Evolutionary conservation across 2,329 filamentous ascomycete species (phyloP).

Genomic region (Thermoascus crustaceus): DNA sequence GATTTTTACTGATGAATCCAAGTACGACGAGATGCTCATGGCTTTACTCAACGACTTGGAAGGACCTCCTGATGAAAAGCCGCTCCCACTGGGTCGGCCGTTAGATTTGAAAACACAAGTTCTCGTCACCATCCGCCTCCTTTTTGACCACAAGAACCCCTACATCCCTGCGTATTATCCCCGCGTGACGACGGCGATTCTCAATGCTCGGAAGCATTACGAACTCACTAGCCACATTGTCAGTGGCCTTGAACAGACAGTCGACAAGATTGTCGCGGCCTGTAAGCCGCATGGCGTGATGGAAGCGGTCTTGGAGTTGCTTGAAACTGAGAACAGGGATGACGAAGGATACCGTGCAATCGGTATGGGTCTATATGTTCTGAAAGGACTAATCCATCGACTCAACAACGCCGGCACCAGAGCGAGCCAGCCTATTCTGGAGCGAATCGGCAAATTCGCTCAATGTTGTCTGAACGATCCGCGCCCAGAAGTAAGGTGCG

Average conservation of each 20-base stretch:
- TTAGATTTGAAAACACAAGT: constrained; percentile 36
- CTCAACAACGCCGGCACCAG: constrained; percentile 14
- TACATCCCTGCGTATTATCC: constrained; percentile 29
- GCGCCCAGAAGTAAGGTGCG: constrained; percentile 31
- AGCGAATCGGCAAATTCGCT: constrained; percentile 27
- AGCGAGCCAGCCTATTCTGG: constrained; percentile 12
- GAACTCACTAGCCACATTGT: constrained; percentile 33
- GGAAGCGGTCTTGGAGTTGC: constrained; percentile 25
- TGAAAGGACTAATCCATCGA: constrained; percentile 20
- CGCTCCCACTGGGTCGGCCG: constrained; percentile 15
- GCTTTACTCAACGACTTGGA: constrained; percentile 32
- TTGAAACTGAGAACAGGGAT: constrained; percentile 23
- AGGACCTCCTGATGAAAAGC: constrained; percentile 21
- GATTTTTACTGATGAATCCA: constrained; percentile 26
- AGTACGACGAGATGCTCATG: constrained; percentile 30
- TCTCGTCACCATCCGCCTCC: constrained; percentile 33
- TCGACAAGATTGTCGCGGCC: constrained; percentile 25
- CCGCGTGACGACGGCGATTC: constrained; percentile 27
- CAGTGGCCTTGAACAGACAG: constrained; percentile 31
- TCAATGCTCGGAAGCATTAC: constrained; percentile 31
- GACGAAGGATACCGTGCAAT: constrained; percentile 25
- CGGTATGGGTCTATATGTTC: constrained; percentile 26
- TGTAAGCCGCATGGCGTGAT: constrained; percentile 22
- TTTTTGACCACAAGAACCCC: constrained; percentile 28
- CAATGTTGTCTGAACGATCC: constrained; percentile 23